Evolutionary conservation across 2,329 filamentous ascomycete species (phyloP).

Genomic region (Cytospora piceae): DNA sequence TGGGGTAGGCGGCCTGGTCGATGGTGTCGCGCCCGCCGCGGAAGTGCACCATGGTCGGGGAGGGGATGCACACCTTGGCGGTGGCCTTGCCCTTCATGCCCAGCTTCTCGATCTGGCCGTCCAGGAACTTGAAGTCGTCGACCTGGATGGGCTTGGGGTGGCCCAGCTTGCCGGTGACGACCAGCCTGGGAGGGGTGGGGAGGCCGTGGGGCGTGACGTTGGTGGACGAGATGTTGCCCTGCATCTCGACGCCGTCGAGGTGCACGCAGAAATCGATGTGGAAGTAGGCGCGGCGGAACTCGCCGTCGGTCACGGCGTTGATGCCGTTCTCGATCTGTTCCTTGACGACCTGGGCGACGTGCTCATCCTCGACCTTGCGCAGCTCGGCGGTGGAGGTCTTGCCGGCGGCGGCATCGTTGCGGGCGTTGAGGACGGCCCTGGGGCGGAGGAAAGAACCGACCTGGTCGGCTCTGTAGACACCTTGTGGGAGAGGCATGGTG

Average conservation of each 20-base stretch:
- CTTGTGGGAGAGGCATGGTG: slow-evolving; percentile 45
- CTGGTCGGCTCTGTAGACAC: slow-evolving; percentile 57
- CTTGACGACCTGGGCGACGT: slow-evolving; percentile 52
- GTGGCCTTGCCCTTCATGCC: slow-evolving; percentile 42
- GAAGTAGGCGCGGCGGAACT: slow-evolving; percentile 61
- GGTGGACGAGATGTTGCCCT: slow-evolving; percentile 48
- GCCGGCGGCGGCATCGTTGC: slow-evolving; percentile 50
- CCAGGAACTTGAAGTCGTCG: slow-evolving; percentile 58
- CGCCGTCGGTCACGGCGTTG: slow-evolving; percentile 57
- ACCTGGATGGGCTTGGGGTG: slow-evolving; percentile 59
- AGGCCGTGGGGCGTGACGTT: slow-evolving; percentile 52
- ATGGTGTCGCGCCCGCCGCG: slow-evolving; percentile 58
- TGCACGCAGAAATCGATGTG: slow-evolving; percentile 62
- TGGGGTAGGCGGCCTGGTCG: slow-evolving; percentile 55
- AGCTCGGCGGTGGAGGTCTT: slow-evolving; percentile 48
- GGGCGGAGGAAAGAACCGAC: slow-evolving; percentile 60
- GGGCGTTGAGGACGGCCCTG: slow-evolving; percentile 51
- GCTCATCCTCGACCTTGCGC: slow-evolving; percentile 54
- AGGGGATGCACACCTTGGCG: slow-evolving; percentile 61
- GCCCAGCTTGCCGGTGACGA: slow-evolving; percentile 57
- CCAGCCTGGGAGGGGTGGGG: slow-evolving; percentile 53
- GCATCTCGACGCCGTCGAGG: slow-evolving; percentile 56
- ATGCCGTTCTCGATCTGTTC: slow-evolving; percentile 54
- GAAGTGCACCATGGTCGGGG: slow-evolving; percentile 65
- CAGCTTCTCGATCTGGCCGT: slow-evolving; percentile 47